Evolutionary conservation across 2,329 filamentous ascomycete genomes (phyloP).

Genomic region (Chaetomium strumarium): DNA sequence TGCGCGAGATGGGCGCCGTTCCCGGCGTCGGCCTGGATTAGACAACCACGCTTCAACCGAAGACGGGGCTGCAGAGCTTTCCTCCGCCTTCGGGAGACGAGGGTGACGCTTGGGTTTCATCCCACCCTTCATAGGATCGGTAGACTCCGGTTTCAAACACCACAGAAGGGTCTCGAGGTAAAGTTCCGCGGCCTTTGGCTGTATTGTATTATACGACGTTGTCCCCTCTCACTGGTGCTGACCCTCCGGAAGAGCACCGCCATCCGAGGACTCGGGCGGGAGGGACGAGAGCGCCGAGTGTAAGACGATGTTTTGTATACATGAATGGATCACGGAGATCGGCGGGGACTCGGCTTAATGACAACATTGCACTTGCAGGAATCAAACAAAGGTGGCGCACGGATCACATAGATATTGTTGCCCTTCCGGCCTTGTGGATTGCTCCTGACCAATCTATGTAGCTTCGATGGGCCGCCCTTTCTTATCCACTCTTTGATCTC

Average conservation of each 20-base stretch:
- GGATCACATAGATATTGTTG: neutral
- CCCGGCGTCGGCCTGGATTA: constrained; percentile 49
- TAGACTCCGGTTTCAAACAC: neutral
- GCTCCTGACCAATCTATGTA: constrained; percentile 18
- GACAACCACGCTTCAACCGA: constrained; percentile 10
- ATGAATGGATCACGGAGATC: constrained; percentile 10
- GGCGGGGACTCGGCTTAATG: constrained; percentile 13
- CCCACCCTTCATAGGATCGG: neutral
- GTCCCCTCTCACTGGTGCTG: neutral
- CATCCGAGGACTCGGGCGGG: neutral
- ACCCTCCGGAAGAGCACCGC: neutral
- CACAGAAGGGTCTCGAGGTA: neutral
- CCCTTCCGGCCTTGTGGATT: neutral
- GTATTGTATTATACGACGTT: constrained; percentile 8
- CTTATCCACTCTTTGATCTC: constrained; percentile 78
- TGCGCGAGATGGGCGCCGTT: constrained; percentile 30
- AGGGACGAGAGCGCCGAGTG: neutral
- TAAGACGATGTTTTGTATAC: constrained; percentile 13
- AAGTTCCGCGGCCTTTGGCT: neutral
- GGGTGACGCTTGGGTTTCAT: neutral
- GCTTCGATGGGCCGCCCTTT: constrained; percentile 66
- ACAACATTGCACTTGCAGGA: neutral
- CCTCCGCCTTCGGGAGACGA: neutral
- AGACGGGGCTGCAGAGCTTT: neutral
- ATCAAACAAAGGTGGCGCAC: neutral